Evolutionary conservation across 805 yeast genomes (phyloP).

Genomic region (Candida krabiensis): DNA sequence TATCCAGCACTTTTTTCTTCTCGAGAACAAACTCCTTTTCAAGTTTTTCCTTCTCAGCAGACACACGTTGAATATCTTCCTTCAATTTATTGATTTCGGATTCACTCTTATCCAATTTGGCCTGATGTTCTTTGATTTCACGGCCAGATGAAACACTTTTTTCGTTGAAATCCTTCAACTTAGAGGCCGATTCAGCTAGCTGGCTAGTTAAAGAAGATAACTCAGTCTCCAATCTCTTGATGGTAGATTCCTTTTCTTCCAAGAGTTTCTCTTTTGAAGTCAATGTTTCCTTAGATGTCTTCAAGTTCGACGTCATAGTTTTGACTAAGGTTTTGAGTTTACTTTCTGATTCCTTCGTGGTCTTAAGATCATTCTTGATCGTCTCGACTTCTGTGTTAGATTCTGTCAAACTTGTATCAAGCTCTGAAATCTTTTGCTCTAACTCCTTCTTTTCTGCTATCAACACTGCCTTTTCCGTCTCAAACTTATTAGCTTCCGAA

Average conservation of each 20-base stretch:
- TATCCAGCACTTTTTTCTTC: constrained; percentile 1
- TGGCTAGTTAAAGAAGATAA: constrained; percentile 1
- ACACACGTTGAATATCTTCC: not conserved
- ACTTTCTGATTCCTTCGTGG: not conserved
- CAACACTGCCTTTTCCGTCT: constrained; percentile 9
- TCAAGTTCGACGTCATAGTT: constrained; percentile 7
- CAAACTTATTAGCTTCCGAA: constrained; percentile 17
- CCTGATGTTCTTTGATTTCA: not conserved
- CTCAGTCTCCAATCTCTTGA: constrained; percentile 6
- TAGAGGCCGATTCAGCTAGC: constrained; percentile 29
- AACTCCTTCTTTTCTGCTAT: constrained; percentile 4
- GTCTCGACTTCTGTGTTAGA: not conserved
- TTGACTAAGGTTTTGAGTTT: not conserved
- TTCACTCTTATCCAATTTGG: not conserved
- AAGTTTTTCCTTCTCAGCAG: not conserved
- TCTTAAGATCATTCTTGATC: constrained; percentile 1
- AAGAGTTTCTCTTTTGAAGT: not conserved
- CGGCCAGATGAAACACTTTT: not conserved
- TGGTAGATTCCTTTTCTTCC: constrained; percentile 15
- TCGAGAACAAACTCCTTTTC: constrained; percentile 5
- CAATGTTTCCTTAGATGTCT: constrained; percentile 5
- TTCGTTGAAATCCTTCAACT: constrained; percentile 1
- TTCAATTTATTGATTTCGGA: not conserved
- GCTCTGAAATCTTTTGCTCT: constrained; percentile 1
- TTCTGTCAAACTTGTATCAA: constrained; percentile 1